phyloP scores from a whole-genome alignment of 768 basidiomycete species.

The Leccinum fibrillosum region DNA sequence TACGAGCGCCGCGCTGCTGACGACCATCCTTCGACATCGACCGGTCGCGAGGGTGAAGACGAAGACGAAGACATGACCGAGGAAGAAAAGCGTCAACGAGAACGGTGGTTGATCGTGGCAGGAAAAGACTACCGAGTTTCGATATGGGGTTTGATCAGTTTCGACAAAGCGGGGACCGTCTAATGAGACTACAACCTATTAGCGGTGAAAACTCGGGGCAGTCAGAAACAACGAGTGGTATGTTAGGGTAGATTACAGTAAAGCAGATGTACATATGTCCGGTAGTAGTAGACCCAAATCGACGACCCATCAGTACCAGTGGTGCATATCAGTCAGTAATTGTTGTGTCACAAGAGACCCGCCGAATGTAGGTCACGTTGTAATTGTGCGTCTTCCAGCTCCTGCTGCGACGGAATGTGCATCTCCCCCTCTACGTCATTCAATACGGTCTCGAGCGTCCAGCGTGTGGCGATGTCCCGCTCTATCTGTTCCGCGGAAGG shows the following conservation, averaged over 20 bases:
- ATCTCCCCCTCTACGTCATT: slow-evolving; percentile 32
- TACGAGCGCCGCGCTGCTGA: slow-evolving; percentile 11
- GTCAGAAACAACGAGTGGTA: not conserved
- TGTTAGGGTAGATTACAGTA: slow-evolving; percentile 16
- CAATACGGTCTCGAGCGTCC: slow-evolving; percentile 51
- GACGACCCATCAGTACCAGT: not conserved
- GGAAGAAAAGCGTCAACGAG: slow-evolving; percentile 42
- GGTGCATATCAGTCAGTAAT: slow-evolving; percentile 3
- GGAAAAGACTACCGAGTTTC: slow-evolving; percentile 69
- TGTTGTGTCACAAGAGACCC: slow-evolving; percentile 43
- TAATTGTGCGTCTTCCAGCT: slow-evolving; percentile 44
- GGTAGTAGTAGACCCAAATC: not conserved
- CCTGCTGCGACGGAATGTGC: slow-evolving; percentile 28
- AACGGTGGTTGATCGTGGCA: slow-evolving; percentile 63
- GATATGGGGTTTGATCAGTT: slow-evolving; percentile 63
- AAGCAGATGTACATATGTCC: slow-evolving; percentile 4
- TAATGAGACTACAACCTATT: not conserved
- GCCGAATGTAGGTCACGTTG: slow-evolving; percentile 49
- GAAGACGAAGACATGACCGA: slow-evolving; percentile 49
- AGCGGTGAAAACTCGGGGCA: not conserved
- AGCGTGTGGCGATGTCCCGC: slow-evolving; percentile 48
- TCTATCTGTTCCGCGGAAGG: slow-evolving; percentile 42
- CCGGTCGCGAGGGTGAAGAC: slow-evolving; percentile 5
- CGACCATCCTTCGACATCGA: not conserved
- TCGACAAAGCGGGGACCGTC: slow-evolving; percentile 7